These are phyloP conservation scores for Cardamine resedifolia DNA, from an alignment of 345 rosid genomes.

Conservation along the genomic window DNA sequence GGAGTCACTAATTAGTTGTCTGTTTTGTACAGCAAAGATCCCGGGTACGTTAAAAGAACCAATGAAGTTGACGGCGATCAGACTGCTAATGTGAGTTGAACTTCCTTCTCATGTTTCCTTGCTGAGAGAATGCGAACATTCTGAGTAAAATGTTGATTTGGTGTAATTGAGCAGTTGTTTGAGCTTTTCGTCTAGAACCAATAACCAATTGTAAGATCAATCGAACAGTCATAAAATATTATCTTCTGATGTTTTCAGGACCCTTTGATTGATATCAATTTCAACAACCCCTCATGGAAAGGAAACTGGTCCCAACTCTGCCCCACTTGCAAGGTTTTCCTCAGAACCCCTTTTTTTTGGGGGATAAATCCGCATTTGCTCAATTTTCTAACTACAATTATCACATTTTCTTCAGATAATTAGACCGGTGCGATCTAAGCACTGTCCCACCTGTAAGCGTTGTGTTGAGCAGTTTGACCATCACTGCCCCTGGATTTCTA, in stretches of 20 bases:
- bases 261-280: conserved; percentile 63
- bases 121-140: conserved; percentile 13
- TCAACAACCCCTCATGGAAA: conserved; percentile 72
- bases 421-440: conserved; percentile 95
- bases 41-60: conserved; percentile 65
- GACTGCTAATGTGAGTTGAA: conserved; percentile 16
- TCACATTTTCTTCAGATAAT: conserved; percentile 57
- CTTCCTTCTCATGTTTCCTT: conserved; percentile 11
- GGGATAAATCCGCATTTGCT: background rate
- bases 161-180: background rate
- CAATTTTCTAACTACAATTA: background rate
- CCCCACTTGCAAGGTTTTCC: conserved; percentile 95
- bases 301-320: conserved; percentile 99
- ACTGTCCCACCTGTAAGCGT: conserved; percentile 82
- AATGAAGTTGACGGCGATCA: conserved; percentile 43
- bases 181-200: background rate
- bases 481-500: conserved; percentile 99
- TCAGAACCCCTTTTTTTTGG: background rate
- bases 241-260: conserved; percentile 52
- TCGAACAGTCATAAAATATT: background rate
- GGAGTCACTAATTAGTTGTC: background rate
- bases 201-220: too few species aligned
- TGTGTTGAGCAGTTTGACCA: conserved; percentile 96
- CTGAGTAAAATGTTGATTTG: background rate
- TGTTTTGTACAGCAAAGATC: conserved; percentile 74